These are phyloP conservation scores for Pleurotus eryngii DNA, from an alignment of 768 basidiomycete genomes.

Conservation along the genomic window DNA sequence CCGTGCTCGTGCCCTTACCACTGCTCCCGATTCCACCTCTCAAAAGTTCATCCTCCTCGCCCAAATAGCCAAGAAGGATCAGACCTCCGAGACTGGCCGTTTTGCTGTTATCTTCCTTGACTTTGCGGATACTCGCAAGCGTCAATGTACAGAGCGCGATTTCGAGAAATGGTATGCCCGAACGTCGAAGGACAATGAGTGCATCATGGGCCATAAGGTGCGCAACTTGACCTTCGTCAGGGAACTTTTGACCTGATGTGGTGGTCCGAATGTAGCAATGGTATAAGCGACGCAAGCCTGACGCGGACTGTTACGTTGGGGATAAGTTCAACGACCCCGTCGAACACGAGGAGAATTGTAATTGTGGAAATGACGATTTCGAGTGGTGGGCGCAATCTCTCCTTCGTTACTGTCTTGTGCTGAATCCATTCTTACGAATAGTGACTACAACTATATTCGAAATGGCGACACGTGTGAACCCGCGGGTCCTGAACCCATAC, in stretches of 20 bases:
- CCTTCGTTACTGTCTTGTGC: not conserved
- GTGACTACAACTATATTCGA: conserved; percentile 87
- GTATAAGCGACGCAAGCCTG: conserved; percentile 80
- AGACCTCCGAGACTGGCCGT: conserved; percentile 46
- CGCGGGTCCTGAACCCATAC: conserved; percentile 85
- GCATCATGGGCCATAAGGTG: conserved; percentile 94
- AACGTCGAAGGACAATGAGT: conserved; percentile 52
- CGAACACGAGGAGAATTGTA: conserved; percentile 77
- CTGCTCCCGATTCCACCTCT: conserved; percentile 91
- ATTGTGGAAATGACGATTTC: conserved; percentile 84
- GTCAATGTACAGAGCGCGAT: conserved; percentile 68
- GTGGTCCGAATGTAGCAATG: conserved; percentile 69
- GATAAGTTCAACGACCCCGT: conserved; percentile 87
- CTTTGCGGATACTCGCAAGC: conserved; percentile 64
- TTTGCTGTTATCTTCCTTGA: conserved; percentile 81
- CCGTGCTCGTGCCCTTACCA: conserved; percentile 75
- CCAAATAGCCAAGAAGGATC: conserved; percentile 61
- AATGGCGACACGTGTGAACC: conserved; percentile 75
- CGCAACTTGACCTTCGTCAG: conserved; percentile 11
- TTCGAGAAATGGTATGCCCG: conserved; percentile 90
- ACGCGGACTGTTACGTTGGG: conserved; percentile 86
- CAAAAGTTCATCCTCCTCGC: conserved; percentile 94
- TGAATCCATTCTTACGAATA: conserved; percentile 22
- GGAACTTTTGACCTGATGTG: not conserved
- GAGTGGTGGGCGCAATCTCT: conserved; percentile 67